phyloP scores from a whole-genome alignment of 73 alveolate species.

The Tetrahymena malaccensis region DNA sequence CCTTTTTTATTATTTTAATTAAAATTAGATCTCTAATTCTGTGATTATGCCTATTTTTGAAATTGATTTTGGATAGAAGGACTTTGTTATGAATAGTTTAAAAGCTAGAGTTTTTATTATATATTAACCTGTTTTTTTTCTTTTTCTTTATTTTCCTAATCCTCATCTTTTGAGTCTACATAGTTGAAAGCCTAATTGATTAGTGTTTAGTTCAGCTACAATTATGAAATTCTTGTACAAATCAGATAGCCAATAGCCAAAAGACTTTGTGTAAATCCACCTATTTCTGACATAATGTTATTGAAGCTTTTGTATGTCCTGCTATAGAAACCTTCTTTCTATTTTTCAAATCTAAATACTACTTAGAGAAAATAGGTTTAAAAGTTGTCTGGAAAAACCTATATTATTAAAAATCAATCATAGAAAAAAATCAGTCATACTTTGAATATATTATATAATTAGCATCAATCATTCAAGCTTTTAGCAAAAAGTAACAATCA shows the following conservation, averaged over 20 bases:
- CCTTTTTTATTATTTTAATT: no score
- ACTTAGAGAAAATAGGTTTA: neutral
- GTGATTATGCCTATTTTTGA: no score
- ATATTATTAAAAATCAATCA: no score
- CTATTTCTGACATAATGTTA: neutral
- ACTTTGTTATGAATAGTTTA: no score
- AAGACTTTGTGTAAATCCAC: neutral
- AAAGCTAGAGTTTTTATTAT: no score
- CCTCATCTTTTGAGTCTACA: neutral
- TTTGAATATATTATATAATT: no score
- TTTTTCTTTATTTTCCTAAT: neutral
- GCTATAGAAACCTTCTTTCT: neutral
- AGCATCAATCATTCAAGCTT: no score
- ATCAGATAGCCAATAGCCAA: neutral
- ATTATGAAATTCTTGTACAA: neutral
- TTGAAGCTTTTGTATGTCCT: neutral
- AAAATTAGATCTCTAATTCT: no score
- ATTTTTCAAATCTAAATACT: neutral
- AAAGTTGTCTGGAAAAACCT: neutral
- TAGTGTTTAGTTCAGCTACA: neutral
- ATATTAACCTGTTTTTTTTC: no score
- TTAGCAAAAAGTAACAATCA: no score
- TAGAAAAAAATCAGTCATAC: no score
- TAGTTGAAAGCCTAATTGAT: neutral
- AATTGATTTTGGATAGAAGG: no score